Base-by-base conservation (phyloP, 73 alveolate genomes). In the Paraurostyla sp. region DNA sequence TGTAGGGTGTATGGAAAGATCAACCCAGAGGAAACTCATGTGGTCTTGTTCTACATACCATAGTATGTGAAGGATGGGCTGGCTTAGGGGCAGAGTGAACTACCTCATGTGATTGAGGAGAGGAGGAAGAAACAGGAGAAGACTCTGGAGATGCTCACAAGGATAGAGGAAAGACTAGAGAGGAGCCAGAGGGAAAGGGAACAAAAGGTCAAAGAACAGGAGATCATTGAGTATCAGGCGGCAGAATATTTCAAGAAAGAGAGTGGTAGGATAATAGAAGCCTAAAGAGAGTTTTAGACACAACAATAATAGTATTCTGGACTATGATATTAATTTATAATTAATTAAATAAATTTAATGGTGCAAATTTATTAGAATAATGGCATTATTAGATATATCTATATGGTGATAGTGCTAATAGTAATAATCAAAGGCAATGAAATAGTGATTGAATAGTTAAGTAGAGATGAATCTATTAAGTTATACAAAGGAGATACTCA, bases 11-110 rank as follows among this genome's bases (percentile, higher is more conserved):
- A 78, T 78, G 89, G 89, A 4, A 78, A 54, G 33, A 78, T 78
- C 46, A 78, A 78, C 80, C 89, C 89, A 3, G 89, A 78, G 33
- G 89, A 78, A 36, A n/a, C 89, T 32, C 89, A 78, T 78, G 76
- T 49, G 7, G 89, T 78, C n/a, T 52, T 78, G 30, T 51, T 78
- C 46, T 78, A 78, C 38, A 78, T 78, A 6, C 89, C 89, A 0
- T 38, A 78, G 59, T 78, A 78, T 52, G 89, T 78, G 48, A 78
- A 78, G 40, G 89, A 78, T 51, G 76, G 80, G 9, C 58, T 78
- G 1, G 45, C 63, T 11, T 51, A 13, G 4, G 89, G 89, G 6
- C 32, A 22, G 43, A 23, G 49, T 9, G 89, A 78, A 36, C 62
- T 51, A n/a, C 80, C 89, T 3, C 89, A 78, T 35, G 87, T 73